Evolutionary conservation across 306 rosid species (phyloP).

Genomic region (Urtica urens): DNA sequence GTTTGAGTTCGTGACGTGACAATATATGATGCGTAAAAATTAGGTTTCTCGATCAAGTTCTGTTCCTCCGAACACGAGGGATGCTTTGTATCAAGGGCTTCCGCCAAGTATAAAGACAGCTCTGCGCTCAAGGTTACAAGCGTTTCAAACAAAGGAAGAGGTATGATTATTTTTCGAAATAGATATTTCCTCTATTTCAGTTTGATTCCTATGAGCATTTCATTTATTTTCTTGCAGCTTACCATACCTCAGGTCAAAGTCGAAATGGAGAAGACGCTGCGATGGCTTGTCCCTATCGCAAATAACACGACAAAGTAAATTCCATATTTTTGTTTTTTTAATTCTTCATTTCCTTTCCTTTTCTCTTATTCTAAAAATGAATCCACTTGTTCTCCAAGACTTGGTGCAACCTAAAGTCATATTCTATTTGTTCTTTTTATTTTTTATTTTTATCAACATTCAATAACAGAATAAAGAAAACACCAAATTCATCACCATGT

Average conservation of each 20-base stretch:
- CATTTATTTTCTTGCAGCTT: constrained; percentile 43
- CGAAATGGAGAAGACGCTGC: constrained; percentile 89
- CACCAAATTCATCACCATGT: no score
- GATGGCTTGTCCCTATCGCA: constrained; percentile 94
- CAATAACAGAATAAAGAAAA: no score
- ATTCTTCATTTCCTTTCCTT: no score
- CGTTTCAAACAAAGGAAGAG: constrained; percentile 92
- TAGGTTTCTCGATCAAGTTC: constrained; percentile 97
- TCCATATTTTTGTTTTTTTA: no score
- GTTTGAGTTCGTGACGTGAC: neutral
- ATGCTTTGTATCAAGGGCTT: constrained; percentile 87
- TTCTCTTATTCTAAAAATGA: no score
- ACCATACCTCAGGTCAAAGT: constrained; percentile 83
- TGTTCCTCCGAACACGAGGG: constrained; percentile 90
- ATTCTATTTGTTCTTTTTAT: constrained; percentile 1
- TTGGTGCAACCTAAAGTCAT: no score
- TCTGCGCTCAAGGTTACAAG: constrained; percentile 59
- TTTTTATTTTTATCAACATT: neutral
- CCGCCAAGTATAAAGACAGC: constrained; percentile 84
- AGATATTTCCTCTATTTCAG: no score
- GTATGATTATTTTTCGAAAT: constrained; percentile 23
- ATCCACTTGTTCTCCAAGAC: no score
- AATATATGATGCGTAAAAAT: constrained; percentile 1
- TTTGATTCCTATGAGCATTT: no score
- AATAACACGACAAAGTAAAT: constrained; percentile 84